Conservation (phyloP, 1,284 basidiomycete species). For the Tilletia walkeri region DNA sequence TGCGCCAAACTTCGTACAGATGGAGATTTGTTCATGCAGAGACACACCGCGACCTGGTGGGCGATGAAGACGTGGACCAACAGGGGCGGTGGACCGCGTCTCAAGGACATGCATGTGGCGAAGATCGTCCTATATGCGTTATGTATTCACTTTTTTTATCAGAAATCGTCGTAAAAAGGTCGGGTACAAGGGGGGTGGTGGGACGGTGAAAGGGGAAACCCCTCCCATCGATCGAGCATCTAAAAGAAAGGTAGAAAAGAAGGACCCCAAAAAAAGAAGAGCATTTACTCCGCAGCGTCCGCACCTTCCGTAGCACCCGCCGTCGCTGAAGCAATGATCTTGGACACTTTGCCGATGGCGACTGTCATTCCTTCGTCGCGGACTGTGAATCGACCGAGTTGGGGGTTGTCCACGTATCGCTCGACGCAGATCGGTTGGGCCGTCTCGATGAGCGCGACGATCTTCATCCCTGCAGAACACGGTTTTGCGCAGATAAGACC, state of each 20-base stretch:
- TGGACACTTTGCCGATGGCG: constrained; percentile 50
- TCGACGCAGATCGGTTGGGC: constrained; percentile 50
- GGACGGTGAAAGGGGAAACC: no score
- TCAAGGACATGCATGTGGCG: no score
- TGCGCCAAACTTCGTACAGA: no score
- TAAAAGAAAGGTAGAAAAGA: constrained; percentile 25
- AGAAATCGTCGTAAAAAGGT: background rate
- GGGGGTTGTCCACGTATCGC: constrained; percentile 53
- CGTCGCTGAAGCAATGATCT: background rate
- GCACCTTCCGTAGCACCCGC: constrained; percentile 12
- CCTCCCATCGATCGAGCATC: constrained; percentile 1
- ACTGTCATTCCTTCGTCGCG: constrained; percentile 54
- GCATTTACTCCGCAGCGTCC: constrained; percentile 18
- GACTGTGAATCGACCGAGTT: constrained; percentile 54
- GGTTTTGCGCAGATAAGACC: constrained; percentile 22
- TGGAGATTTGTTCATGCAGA: no score
- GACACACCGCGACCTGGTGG: no score
- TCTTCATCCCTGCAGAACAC: constrained; percentile 49
- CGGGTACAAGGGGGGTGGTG: no score
- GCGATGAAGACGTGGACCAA: no score
- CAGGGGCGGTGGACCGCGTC: no score
- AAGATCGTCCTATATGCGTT: no score
- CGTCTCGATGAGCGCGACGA: constrained; percentile 53
- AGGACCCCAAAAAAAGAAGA: constrained; percentile 25
- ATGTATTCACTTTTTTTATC: no score